A percentile compares a stretch with the other conserved stretches of the same genome.
These are phyloP conservation scores for Rhinocladiella similis DNA, from an alignment of 2,329 filamentous ascomycete genomes.

Conservation along the genomic window DNA sequence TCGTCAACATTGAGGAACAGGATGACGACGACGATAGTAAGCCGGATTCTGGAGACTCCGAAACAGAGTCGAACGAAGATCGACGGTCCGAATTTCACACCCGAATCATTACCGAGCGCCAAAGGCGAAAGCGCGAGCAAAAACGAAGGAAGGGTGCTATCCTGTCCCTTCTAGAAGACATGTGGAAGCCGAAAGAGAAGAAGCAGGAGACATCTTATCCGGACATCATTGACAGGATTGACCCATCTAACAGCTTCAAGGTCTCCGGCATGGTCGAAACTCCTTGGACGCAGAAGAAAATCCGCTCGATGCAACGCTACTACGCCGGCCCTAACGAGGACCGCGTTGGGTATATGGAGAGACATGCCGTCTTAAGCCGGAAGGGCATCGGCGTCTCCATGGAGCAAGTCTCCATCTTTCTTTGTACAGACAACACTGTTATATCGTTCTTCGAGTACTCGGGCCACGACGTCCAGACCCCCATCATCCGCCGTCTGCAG, in stretches of 20 bases:
- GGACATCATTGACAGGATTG: constrained; percentile 4
- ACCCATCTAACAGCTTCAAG: constrained; percentile 29
- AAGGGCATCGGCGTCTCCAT: constrained; percentile 77
- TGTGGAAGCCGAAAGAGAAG: constrained; percentile 34
- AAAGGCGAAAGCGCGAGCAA: constrained; percentile 30
- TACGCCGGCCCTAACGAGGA: constrained; percentile 79
- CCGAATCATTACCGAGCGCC: constrained; percentile 18
- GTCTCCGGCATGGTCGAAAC: constrained; percentile 14
- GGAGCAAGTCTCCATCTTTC: constrained; percentile 89
- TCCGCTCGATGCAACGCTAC: constrained; percentile 77
- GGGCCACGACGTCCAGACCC: constrained; percentile 79
- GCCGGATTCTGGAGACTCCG: constrained; percentile 40
- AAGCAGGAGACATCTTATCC: background rate
- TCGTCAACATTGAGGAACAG: constrained; percentile 62
- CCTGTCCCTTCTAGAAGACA: constrained; percentile 39
- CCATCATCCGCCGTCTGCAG: constrained; percentile 75
- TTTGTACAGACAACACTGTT: constrained; percentile 84
- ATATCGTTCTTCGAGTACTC: constrained; percentile 96
- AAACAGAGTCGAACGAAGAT: constrained; percentile 30
- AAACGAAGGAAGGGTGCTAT: constrained; percentile 38
- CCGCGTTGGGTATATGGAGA: constrained; percentile 86
- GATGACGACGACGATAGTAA: constrained; percentile 43
- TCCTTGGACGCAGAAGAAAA: constrained; percentile 32
- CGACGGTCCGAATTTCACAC: constrained; percentile 17
- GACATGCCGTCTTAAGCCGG: constrained; percentile 70